Conservation (phyloP, 139 green algal species). For the Coelastrella sp. region DNA sequence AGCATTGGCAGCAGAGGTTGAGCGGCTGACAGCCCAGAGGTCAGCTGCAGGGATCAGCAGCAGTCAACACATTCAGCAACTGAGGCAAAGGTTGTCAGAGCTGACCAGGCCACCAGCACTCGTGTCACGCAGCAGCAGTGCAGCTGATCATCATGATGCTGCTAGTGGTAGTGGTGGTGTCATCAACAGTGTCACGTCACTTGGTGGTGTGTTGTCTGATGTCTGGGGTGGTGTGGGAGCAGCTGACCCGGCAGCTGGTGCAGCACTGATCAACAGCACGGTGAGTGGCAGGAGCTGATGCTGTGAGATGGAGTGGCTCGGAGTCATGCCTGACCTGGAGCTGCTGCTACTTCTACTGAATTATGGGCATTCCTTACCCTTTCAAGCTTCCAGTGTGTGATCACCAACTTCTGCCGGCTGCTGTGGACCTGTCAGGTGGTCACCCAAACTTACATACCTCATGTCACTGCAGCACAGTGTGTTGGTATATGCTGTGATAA, state of each 20-base stretch:
- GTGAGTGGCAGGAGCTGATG: constrained; percentile 3
- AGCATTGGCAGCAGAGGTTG: background rate
- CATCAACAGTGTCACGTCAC: too few species aligned
- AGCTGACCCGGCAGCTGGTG: background rate
- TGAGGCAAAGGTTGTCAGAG: constrained; percentile 31
- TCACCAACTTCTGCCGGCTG: too few species aligned
- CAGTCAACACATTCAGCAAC: background rate
- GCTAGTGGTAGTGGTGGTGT: too few species aligned
- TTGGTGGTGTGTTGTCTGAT: background rate
- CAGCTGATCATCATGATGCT: background rate
- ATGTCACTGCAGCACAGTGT: too few species aligned
- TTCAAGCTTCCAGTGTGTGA: too few species aligned
- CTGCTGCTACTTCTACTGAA: too few species aligned
- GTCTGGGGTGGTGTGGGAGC: background rate
- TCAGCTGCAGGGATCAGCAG: background rate
- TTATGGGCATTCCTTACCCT: too few species aligned
- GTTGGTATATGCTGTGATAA: too few species aligned
- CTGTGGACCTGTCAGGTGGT: too few species aligned
- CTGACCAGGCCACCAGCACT: constrained; percentile 30
- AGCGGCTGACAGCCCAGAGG: background rate
- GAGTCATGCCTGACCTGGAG: background rate
- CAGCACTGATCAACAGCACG: background rate
- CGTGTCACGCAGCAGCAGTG: constrained; percentile 37
- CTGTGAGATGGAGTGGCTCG: background rate
- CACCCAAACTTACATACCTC: too few species aligned